phyloP scores from a whole-genome alignment of 257 asterid species.

The Misopates orontium region DNA sequence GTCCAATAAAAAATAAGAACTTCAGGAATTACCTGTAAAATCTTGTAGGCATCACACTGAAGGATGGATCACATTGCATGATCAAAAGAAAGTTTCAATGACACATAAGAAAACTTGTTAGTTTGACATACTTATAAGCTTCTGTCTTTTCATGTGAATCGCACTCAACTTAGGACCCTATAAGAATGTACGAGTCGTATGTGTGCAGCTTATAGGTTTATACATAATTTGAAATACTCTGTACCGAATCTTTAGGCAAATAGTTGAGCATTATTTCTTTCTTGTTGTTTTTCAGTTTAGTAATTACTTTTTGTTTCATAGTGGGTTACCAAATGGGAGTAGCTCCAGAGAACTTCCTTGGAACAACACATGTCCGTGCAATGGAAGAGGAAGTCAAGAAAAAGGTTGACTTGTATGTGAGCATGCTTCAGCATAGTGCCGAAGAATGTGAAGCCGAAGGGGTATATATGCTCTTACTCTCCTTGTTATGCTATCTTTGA shows the following conservation, averaged over 20 bases:
- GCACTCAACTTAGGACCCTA: too few species aligned
- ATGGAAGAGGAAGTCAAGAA: slow-evolving; percentile 62
- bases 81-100: not conserved
- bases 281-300: not conserved
- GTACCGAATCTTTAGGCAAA: too few species aligned
- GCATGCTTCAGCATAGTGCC: slow-evolving; percentile 52
- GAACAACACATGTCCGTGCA: slow-evolving; percentile 54
- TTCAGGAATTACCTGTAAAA: too few species aligned
- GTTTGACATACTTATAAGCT: not conserved
- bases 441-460: slow-evolving; percentile 58
- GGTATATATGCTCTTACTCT: slow-evolving; percentile 40
- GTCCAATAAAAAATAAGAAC: too few species aligned
- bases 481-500: not conserved
- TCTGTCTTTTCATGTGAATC: too few species aligned
- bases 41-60: not conserved
- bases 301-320: slow-evolving; percentile 33
- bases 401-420: slow-evolving; percentile 48
- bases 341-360: slow-evolving; percentile 46
- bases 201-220: too few species aligned
- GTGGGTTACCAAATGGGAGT: slow-evolving; percentile 76
- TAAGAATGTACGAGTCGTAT: too few species aligned
- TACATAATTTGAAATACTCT: too few species aligned
- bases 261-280: not conserved
- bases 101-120: not conserved
- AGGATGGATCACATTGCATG: not conserved